Percentiles rank a stretch among this genome's conserved stretches.
These are phyloP conservation scores for Claviceps sp. DNA, from an alignment of 2,329 filamentous ascomycete species.

Conservation along the genomic window DNA sequence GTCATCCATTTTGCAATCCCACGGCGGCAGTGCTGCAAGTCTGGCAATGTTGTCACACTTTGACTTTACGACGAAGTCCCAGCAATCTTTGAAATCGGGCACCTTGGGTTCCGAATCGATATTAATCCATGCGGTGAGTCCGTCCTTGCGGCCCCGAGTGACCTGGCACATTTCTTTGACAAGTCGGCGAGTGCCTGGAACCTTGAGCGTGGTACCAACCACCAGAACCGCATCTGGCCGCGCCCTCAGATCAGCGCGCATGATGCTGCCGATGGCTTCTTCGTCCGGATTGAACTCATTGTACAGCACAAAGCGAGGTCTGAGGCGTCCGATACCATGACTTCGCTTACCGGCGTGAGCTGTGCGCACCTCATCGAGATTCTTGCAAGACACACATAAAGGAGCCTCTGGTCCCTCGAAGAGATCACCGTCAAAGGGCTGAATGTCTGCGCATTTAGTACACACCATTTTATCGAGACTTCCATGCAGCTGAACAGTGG, in stretches of 20 bases:
- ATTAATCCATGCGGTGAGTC: slow-evolving; percentile 90
- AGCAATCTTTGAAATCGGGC: slow-evolving; percentile 79
- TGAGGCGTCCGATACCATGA: slow-evolving; percentile 79
- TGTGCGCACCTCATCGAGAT: slow-evolving; percentile 63
- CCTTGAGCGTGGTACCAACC: slow-evolving; percentile 89
- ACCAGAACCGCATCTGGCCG: slow-evolving; percentile 88
- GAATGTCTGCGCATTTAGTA: slow-evolving; percentile 73
- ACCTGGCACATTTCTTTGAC: slow-evolving; percentile 83
- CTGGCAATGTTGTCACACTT: slow-evolving; percentile 79
- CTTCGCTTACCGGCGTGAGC: slow-evolving; percentile 71
- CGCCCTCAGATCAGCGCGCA: slow-evolving; percentile 69
- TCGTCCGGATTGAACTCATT: slow-evolving; percentile 96
- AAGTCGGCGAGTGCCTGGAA: slow-evolving; percentile 80
- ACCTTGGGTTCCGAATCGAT: slow-evolving; percentile 71
- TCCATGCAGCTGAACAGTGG: slow-evolving; percentile 85
- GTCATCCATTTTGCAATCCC: slow-evolving; percentile 40
- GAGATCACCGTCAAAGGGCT: slow-evolving; percentile 60
- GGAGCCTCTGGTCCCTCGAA: slow-evolving; percentile 81
- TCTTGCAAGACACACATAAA: slow-evolving; percentile 60
- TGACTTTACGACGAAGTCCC: slow-evolving; percentile 80
- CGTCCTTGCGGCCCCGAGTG: slow-evolving; percentile 69
- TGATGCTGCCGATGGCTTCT: slow-evolving; percentile 87
- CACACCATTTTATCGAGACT: slow-evolving; percentile 94
- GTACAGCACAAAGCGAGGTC: slow-evolving; percentile 90
- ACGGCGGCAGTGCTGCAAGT: slow-evolving; percentile 49